Conservation (phyloP, 177 flowering plant genomes). For the Vitis hybrid region DNA sequence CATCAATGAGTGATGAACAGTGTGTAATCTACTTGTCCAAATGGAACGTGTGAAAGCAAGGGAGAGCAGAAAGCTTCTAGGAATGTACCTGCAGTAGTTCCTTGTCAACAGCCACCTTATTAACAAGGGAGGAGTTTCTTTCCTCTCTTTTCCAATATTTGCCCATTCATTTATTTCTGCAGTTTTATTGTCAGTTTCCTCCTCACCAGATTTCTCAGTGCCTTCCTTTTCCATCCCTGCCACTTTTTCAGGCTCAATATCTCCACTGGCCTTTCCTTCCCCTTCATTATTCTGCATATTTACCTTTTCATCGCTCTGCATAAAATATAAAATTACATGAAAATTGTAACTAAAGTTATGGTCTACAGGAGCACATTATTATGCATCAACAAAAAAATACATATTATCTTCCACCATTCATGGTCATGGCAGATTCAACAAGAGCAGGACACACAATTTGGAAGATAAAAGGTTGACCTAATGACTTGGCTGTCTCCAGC, state of each 20-base stretch:
- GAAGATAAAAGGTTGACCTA: too few relatives aligned
- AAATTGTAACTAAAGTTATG: background rate
- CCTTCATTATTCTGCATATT: slow-evolving; percentile 32
- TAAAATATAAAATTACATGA: background rate
- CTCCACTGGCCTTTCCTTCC: slow-evolving; percentile 23
- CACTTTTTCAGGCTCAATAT: slow-evolving; percentile 27
- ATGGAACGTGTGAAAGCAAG: slow-evolving; percentile 22
- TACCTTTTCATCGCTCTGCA: background rate
- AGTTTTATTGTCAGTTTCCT: slow-evolving; percentile 18
- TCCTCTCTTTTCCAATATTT: slow-evolving; percentile 32
- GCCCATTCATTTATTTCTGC: slow-evolving; percentile 22
- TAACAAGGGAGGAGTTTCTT: slow-evolving; percentile 20
- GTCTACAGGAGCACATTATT: background rate
- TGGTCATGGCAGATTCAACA: background rate
- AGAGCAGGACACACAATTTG: background rate
- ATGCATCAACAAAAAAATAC: background rate
- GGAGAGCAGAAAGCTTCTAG: background rate
- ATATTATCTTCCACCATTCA: background rate
- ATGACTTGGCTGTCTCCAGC: too few relatives aligned
- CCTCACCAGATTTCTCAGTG: slow-evolving; percentile 21
- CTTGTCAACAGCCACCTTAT: slow-evolving; percentile 52
- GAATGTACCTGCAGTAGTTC: slow-evolving; percentile 67
- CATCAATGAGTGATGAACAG: background rate
- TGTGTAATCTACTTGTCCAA: background rate
- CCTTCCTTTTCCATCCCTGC: slow-evolving; percentile 24